A percentile compares a stretch with the other conserved stretches of the same genome.
These are phyloP conservation scores for Hirschfeldia incana DNA, from an alignment of 345 rosid genomes.

Conservation along the genomic window DNA sequence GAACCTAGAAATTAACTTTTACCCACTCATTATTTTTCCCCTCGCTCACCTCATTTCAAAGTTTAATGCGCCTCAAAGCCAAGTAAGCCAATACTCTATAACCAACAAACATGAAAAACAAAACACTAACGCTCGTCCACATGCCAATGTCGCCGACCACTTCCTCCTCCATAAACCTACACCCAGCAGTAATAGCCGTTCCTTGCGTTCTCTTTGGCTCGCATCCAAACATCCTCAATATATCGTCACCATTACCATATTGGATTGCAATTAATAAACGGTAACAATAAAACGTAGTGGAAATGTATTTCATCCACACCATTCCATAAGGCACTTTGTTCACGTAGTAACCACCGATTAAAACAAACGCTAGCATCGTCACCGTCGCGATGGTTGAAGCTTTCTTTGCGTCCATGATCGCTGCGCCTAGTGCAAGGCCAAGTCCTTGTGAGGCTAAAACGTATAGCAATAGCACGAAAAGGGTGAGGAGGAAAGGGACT, in stretches of 20 bases:
- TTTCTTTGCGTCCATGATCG: conserved; percentile 89
- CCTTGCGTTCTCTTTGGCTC: neutral
- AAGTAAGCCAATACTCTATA: conserved; percentile 80
- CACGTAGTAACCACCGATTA: conserved; percentile 89
- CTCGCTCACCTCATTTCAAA: conserved; percentile 2
- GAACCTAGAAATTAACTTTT: conserved; percentile 9
- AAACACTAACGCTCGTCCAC: conserved; percentile 42
- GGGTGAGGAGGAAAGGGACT: conserved; percentile 53
- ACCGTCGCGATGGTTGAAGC: conserved; percentile 84
- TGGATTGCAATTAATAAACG: conserved; percentile 61
- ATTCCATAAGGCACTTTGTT: conserved; percentile 72
- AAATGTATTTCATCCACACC: conserved; percentile 79
- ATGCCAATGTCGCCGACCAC: conserved; percentile 63
- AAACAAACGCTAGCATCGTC: conserved; percentile 81
- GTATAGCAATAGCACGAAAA: conserved; percentile 63
- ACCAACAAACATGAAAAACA: conserved; percentile 74
- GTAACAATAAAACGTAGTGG: conserved; percentile 75
- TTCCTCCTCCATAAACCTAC: conserved; percentile 68
- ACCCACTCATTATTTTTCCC: conserved; percentile 26
- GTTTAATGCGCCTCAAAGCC: conserved; percentile 63
- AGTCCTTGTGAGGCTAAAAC: conserved; percentile 87
- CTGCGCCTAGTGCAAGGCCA: conserved; percentile 80
- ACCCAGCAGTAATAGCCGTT: conserved; percentile 32
- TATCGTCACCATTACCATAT: conserved; percentile 55
- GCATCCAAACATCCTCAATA: conserved; percentile 56